Conservation (phyloP, 331 rosid species). For the Prunus yedoensis region DNA sequence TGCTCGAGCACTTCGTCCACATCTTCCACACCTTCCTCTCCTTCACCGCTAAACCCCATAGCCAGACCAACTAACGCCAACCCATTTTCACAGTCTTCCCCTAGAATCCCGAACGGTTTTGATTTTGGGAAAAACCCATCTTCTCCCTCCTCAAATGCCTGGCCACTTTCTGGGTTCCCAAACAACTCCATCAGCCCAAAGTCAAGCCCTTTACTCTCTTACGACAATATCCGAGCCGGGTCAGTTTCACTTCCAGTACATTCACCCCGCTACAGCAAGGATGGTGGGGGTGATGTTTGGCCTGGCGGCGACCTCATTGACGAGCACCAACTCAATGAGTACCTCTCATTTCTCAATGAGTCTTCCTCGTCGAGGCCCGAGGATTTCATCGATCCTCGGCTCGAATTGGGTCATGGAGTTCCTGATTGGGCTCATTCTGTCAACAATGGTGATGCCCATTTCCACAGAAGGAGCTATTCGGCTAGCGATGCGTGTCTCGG, state of each 20-base stretch:
- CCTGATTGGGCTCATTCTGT: conserved; percentile 57
- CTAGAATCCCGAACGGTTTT: conserved; percentile 55
- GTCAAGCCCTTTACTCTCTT: conserved; percentile 59
- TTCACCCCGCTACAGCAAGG: conserved; percentile 35
- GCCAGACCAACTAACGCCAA: conserved; percentile 46
- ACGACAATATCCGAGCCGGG: conserved; percentile 51
- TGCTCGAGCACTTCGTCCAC: conserved; percentile 31
- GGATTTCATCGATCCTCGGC: conserved; percentile 56
- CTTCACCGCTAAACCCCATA: conserved; percentile 72
- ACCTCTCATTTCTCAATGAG: conserved; percentile 60
- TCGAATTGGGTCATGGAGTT: conserved; percentile 48
- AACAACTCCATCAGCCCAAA: conserved; percentile 73
- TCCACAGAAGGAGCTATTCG: conserved; percentile 66
- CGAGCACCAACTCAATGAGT: conserved; percentile 67
- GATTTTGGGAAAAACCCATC: conserved; percentile 56
- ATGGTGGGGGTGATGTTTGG: conserved; percentile 27
- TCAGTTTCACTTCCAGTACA: conserved; percentile 33
- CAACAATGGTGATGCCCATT: conserved; percentile 59
- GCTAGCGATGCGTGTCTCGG: conserved; percentile 61
- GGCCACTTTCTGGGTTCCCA: conserved; percentile 53
- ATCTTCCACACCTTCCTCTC: conserved; percentile 41
- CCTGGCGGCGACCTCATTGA: conserved; percentile 50
- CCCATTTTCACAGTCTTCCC: conserved; percentile 66
- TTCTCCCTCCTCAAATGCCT: conserved; percentile 53
- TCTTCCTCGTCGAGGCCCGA: conserved; percentile 49